Evolutionary conservation across 371 early-diverging fungal species (phyloP), one percentile per base, ranked within the genome.

Genomic region (Coemansia sp.): DNA sequence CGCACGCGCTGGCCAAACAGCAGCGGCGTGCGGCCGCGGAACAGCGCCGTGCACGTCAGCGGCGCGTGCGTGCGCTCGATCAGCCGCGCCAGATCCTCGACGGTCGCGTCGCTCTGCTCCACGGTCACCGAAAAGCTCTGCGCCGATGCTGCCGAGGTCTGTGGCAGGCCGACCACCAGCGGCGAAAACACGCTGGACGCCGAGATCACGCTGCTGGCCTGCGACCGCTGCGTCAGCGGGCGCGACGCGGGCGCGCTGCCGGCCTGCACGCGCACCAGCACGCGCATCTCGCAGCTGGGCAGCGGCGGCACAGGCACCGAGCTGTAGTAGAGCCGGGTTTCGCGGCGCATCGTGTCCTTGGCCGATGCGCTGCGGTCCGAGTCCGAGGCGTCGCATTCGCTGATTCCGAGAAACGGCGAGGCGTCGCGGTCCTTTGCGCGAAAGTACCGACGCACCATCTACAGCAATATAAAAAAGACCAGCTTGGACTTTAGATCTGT

Each of bases 11-110:
- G 54, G 31, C 59, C 55, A 49, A 71, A 75, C 48, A 64, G 10
- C 29, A 75, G 47, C 14, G 76, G 71, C 42, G 10, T 46, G 4
- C 51, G 51, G 44, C 60, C 72, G 43, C 59, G 51, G 16, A 75
- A 71, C 49, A 75, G 40, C 11, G 76, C 72, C 5, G 57, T 53
- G 36, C 70, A 69, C 16, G 37, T 37, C 40, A 54, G 3, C 29
- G 49, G 62, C n/a, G 36, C 44, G 8, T 55, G 51, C 47, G 61
- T 58, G 4, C 46, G 37, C 50, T 75, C 76, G 32, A 75, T 71
- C 2, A 42, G 48, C 0, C 52, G 58, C 2, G 72, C 76, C 38
- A 75, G 43, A 10, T 71, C 76, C 39, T 75, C 76, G 14, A 75
- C 48, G 5, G 58, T 58, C 1, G 16, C 18, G 11, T 59, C 51